Conservation (phyloP, 306 rosid species). For the Canavalia ensiformis region DNA sequence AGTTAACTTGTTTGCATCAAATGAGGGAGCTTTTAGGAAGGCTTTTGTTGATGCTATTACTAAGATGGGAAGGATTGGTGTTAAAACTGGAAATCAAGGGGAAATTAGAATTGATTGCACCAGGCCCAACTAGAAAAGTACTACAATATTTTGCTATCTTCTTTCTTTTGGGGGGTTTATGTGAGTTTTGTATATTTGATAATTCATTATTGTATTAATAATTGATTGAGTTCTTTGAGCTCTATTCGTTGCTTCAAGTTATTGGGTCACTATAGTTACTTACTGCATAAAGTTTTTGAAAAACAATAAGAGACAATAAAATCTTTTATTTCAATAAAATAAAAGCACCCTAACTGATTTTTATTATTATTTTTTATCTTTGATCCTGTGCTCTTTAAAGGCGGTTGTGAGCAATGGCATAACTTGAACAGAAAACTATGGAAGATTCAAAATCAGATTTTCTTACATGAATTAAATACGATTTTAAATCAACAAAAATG, state of each 20-base stretch:
- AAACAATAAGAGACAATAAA: background rate
- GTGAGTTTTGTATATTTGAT: conserved; percentile 25
- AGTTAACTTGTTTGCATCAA: conserved; percentile 78
- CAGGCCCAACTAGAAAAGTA: conserved; percentile 48
- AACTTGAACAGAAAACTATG: no score
- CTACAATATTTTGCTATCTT: background rate
- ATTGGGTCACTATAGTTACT: background rate
- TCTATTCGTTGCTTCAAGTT: conserved; percentile 1
- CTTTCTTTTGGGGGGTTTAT: background rate
- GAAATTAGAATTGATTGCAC: conserved; percentile 78
- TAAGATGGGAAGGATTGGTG: conserved; percentile 80
- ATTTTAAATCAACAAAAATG: no score
- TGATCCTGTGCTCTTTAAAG: no score
- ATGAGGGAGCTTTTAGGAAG: conserved; percentile 57
- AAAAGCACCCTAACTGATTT: background rate
- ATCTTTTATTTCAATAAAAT: background rate
- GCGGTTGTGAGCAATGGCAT: no score
- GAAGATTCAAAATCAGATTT: no score
- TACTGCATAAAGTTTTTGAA: background rate
- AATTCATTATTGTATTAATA: conserved; percentile 41
- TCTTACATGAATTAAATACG: no score
- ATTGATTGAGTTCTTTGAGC: conserved; percentile 32
- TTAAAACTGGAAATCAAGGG: conserved; percentile 73
- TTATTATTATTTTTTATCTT: no score
- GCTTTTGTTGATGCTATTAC: conserved; percentile 79